Conservation (phyloP, 768 basidiomycete species). For the Termitomyces sp. region DNA sequence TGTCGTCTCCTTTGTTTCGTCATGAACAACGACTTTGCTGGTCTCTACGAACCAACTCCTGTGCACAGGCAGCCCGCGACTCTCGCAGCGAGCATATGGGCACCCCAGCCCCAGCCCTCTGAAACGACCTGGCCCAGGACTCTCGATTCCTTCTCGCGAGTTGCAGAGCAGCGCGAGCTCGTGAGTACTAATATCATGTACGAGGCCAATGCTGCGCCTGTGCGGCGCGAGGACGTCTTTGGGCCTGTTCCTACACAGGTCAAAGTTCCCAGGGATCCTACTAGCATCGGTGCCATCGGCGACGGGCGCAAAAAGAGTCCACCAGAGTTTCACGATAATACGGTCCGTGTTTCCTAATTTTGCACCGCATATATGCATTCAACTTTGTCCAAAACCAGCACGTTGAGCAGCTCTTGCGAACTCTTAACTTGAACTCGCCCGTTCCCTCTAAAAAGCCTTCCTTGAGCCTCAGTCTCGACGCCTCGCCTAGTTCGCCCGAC, state of each 20-base stretch:
- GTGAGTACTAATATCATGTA: conserved; percentile 9
- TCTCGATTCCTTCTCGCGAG: conserved; percentile 55
- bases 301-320: conserved; percentile 68
- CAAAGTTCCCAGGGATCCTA: conserved; percentile 1
- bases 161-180: conserved; percentile 40
- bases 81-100: conserved; percentile 68
- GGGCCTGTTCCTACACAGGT: conserved; percentile 37
- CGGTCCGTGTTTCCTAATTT: background rate
- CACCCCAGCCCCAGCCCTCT: conserved; percentile 69
- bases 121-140: conserved; percentile 66
- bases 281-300: conserved; percentile 66
- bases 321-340: conserved; percentile 38
- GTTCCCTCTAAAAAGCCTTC: conserved; percentile 41
- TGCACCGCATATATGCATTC: conserved; percentile 8
- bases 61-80: conserved; percentile 30
- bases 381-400: conserved; percentile 36
- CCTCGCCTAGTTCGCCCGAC: conserved; percentile 56
- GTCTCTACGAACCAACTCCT: conserved; percentile 33
- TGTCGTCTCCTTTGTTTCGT: background rate
- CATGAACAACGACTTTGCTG: conserved; percentile 28
- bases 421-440: conserved; percentile 77
- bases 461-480: conserved; percentile 39
- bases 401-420: conserved; percentile 76
- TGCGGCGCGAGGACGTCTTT: conserved; percentile 61
- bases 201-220: conserved; percentile 12